phyloP scores from a whole-genome alignment of 2,329 filamentous ascomycete genomes.

The Trichoderma gracile region DNA sequence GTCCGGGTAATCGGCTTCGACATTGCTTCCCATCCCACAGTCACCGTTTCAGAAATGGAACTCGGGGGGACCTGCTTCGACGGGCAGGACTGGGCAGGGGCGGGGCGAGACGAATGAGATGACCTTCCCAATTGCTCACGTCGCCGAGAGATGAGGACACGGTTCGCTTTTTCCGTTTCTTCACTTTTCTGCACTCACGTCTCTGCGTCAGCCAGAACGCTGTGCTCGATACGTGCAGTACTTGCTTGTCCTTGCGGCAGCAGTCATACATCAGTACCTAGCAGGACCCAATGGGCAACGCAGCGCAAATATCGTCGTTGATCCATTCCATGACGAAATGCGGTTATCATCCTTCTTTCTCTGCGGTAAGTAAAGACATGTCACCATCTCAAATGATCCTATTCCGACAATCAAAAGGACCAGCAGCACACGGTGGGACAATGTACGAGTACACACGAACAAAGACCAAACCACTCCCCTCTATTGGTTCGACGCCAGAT shows the following conservation, averaged over 20 bases:
- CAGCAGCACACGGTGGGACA: neutral
- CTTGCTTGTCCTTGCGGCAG: neutral
- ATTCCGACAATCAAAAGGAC: neutral
- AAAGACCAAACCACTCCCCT: neutral
- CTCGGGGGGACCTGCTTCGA: conserved; percentile 13
- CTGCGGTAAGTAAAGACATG: neutral
- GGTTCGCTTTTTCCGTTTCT: neutral
- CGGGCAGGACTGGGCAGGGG: conserved; percentile 5
- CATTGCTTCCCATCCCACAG: conserved; percentile 14
- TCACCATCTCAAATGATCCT: no score
- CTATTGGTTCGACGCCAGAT: neutral
- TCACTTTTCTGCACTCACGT: neutral
- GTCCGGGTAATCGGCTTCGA: conserved; percentile 26
- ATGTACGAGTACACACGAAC: neutral
- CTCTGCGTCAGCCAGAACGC: no score
- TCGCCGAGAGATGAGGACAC: conserved; percentile 3
- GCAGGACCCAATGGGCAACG: neutral
- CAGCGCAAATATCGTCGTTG: neutral
- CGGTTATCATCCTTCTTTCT: neutral
- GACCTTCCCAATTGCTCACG: conserved; percentile 20
- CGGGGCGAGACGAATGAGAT: neutral
- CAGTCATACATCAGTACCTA: neutral
- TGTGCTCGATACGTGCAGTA: no score
- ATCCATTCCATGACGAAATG: neutral
- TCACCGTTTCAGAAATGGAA: conserved; percentile 20